Evolutionary conservation across 148 eudicot genomes (phyloP), one percentile per base, ranked within the genome.

Genomic region (Persicaria tinctoria): DNA sequence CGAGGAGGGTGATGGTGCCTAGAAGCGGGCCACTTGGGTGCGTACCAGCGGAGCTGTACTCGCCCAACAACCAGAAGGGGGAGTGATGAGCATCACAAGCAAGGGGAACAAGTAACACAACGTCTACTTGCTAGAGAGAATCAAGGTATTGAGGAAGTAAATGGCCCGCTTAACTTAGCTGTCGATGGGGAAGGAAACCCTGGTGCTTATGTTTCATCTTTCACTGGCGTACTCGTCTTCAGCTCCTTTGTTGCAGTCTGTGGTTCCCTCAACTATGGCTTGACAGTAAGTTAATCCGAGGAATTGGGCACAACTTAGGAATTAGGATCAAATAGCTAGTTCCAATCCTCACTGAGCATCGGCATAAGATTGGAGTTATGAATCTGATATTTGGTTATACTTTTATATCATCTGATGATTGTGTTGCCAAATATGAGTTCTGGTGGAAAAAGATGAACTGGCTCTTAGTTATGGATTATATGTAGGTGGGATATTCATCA

Each of bases 11-110:
- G n/a, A 74, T 93, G 85, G 95, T 93, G 75, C 89, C 95, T 0
- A 91, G 93, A 81, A 84, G 82, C 0, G 96, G 97, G 16, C 97
- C 97, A 2, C 20, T 92, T 68, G 97, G 97, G 8, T 92, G 97
- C 74, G 97, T 89, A 2, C 97, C 97, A 0, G 80, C 89, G 0
- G 85, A 83, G 81, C 75, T 86, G 18, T 20, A 20, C 23, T n/a
- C 54, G 27, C 9, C 51, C 2, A 64, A 82, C 41, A 79, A 86
- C 76, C 13, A 3, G 44, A 82, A 85, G 38, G 97, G 96, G 1
- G 75, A 83, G 74, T 92, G 97, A 20, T 20, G 70, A 66, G 8
- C 7, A 41, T 66, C 47, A 27, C 45, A 27, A 12, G 45, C 44
- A 0, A 6, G 68, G 16, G 23, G 68, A 66, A 3, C 18, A 66